Conservation (phyloP, 2,329 filamentous ascomycete species). For the Pyricularia pennisetigena region DNA sequence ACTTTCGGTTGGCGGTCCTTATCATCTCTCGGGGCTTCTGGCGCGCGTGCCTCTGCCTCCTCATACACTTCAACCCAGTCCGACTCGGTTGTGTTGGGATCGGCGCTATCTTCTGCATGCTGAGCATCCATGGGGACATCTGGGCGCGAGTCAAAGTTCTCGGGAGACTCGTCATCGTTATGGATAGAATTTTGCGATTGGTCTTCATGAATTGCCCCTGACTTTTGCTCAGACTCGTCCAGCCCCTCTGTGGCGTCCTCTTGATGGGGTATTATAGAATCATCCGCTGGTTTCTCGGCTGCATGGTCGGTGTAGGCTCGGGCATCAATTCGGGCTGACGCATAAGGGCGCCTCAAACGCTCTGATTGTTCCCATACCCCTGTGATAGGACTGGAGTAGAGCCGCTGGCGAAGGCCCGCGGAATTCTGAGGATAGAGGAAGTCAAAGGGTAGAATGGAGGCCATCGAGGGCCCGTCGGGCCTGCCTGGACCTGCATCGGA, state of each 20-base stretch:
- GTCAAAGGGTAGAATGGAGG: slow-evolving; percentile 43
- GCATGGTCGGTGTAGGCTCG: not conserved
- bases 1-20: not conserved
- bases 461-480: slow-evolving; percentile 22
- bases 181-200: too few species aligned
- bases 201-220: too few species aligned
- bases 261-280: not conserved
- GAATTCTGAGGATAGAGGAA: slow-evolving; percentile 43
- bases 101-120: too few species aligned
- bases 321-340: not conserved
- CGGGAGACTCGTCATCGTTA: too few species aligned
- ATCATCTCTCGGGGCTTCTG: not conserved
- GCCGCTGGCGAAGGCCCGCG: slow-evolving; percentile 29
- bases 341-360: slow-evolving; percentile 1
- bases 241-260: not conserved
- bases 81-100: not conserved
- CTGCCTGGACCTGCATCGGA: not conserved
- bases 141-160: too few species aligned
- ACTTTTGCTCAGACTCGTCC: not conserved
- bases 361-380: slow-evolving; percentile 11
- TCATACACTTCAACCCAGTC: not conserved
- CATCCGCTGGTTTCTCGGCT: not conserved
- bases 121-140: too few species aligned
- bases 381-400: slow-evolving; percentile 10
- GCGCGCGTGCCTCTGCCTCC: not conserved